Conservation (phyloP, 2,329 filamentous ascomycete genomes). For the Fusarium sp. region DNA sequence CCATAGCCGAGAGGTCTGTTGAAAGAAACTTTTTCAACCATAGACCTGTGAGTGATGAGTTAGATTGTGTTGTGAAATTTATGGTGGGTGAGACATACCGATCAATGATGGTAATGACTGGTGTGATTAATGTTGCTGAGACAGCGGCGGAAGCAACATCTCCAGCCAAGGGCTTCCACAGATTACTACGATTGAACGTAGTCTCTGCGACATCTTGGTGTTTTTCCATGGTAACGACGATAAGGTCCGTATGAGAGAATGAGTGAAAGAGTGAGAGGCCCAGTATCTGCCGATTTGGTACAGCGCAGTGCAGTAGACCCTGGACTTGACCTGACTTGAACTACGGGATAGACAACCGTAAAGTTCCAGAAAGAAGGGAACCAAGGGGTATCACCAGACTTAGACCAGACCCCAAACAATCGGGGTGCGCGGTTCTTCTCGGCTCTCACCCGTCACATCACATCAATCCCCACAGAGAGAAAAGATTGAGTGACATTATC, state of each 20-base stretch:
- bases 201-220: constrained; percentile 22
- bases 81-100: constrained; percentile 23
- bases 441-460: constrained; percentile 3
- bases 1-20: constrained; percentile 37
- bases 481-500: background rate
- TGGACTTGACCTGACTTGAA: background rate
- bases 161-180: constrained; percentile 42
- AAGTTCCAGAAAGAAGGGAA: background rate
- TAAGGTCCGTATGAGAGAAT: accelerated
- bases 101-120: constrained; percentile 50
- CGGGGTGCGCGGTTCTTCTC: constrained; percentile 1
- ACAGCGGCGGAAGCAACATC: constrained; percentile 48
- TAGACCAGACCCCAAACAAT: background rate
- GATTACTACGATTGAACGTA: constrained; percentile 6
- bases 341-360: background rate
- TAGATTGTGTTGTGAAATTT: accelerated
- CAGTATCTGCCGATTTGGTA: background rate
- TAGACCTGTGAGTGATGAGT: constrained; percentile 21
- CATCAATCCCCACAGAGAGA: background rate
- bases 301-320: background rate
- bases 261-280: background rate
- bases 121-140: constrained; percentile 50
- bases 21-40: constrained; percentile 46
- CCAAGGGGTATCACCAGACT: background rate
- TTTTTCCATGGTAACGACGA: constrained; percentile 31